Evolutionary conservation across 2,329 filamentous ascomycete genomes (phyloP).

Genomic region (Xylariaceae sp.): DNA sequence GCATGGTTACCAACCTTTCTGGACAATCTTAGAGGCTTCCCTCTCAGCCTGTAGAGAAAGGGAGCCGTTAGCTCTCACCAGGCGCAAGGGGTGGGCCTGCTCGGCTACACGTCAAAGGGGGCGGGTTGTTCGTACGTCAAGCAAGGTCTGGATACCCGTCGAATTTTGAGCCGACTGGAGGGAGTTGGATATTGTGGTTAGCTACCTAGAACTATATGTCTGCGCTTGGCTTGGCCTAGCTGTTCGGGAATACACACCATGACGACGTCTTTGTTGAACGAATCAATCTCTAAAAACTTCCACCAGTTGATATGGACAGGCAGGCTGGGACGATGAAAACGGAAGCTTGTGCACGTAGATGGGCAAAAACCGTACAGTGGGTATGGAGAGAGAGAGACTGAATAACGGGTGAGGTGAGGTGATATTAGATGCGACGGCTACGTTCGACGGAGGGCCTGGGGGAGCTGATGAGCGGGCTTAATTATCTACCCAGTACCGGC

Average conservation of each 20-base stretch:
- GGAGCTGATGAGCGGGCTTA: no score
- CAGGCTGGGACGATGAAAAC: background rate
- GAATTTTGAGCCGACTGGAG: conserved; percentile 94
- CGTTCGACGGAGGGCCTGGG: background rate
- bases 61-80: background rate
- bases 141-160: conserved; percentile 93
- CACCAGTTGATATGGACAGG: background rate
- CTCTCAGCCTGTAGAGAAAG: conserved; percentile 69
- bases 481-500: background rate
- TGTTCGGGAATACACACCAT: conserved; percentile 16
- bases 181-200: conserved; percentile 22
- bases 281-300: background rate
- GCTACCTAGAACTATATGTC: conserved; percentile 10
- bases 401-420: background rate
- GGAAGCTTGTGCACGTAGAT: conserved; percentile 1
- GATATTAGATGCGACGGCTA: conserved; percentile 11
- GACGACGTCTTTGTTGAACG: background rate
- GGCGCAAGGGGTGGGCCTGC: background rate
- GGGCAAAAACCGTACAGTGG: background rate
- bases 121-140: conserved; percentile 66
- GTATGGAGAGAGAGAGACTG: background rate
- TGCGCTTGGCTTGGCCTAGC: background rate
- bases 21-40: conserved; percentile 98
- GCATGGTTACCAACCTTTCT: conserved; percentile 61
- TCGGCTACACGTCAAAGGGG: background rate